These are phyloP conservation scores for Odontarrhena argentea DNA, from an alignment of 345 rosid species.

Conservation along the genomic window DNA sequence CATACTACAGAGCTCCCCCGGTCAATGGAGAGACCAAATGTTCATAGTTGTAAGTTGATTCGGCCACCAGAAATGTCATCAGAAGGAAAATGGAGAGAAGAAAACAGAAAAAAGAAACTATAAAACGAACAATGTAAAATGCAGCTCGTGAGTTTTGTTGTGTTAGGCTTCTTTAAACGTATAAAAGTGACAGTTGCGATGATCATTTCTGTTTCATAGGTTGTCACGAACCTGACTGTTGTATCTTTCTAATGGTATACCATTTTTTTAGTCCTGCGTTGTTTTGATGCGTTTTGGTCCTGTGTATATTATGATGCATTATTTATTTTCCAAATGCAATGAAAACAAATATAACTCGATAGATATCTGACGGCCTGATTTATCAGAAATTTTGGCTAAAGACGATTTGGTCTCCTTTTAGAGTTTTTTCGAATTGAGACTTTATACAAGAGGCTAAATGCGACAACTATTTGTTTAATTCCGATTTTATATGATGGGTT, in stretches of 20 bases:
- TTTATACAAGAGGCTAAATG: too few species aligned
- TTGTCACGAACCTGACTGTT: neutral
- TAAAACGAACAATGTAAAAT: conserved; percentile 7
- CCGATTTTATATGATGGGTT: too few species aligned
- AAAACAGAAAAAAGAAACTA: neutral
- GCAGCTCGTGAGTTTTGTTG: conserved; percentile 24
- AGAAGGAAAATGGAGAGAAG: neutral
- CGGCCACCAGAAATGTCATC: conserved; percentile 16
- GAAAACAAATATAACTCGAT: too few species aligned
- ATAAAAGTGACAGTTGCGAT: conserved; percentile 1
- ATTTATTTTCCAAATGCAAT: too few species aligned
- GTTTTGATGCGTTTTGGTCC: too few species aligned
- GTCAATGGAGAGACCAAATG: conserved; percentile 33
- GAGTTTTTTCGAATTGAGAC: too few species aligned
- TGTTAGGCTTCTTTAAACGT: conserved; percentile 20
- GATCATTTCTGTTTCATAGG: conserved; percentile 7
- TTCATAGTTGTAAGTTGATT: conserved; percentile 27
- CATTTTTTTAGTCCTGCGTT: too few species aligned
- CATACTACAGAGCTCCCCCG: conserved; percentile 51
- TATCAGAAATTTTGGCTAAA: too few species aligned
- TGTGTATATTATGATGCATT: too few species aligned
- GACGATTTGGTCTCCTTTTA: too few species aligned
- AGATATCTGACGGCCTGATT: too few species aligned
- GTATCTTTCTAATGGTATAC: conserved; percentile 6
- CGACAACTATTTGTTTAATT: too few species aligned